phyloP scores from a whole-genome alignment of 2,329 filamentous ascomycete species.

The Chrysoporthe austroafricana region DNA sequence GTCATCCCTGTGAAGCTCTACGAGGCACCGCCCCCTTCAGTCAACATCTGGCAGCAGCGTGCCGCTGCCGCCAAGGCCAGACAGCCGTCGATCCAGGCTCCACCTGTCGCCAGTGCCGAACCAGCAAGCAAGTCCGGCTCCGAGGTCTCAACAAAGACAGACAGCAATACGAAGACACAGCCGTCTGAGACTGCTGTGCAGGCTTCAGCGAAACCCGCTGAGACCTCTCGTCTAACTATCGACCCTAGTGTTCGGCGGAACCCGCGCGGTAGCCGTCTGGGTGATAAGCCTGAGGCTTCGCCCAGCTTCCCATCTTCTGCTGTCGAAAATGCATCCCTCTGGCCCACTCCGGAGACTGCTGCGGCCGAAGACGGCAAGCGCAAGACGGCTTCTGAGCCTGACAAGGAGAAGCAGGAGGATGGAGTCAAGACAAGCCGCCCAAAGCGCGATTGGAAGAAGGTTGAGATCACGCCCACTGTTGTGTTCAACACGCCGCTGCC shows the following conservation, averaged over 20 bases:
- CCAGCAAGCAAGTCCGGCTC: conserved; percentile 20
- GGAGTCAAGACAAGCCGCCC: conserved; percentile 59
- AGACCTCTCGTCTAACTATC: conserved; percentile 46
- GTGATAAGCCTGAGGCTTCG: conserved; percentile 48
- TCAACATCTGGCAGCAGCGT: conserved; percentile 88
- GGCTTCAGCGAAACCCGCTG: conserved; percentile 35
- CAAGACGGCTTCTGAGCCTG: conserved; percentile 67
- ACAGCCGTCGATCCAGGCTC: conserved; percentile 29
- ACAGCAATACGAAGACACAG: conserved; percentile 17
- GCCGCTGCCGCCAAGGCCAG: conserved; percentile 67
- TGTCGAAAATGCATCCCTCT: conserved; percentile 76
- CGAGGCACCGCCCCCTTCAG: conserved; percentile 78
- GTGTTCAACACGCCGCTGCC: conserved; percentile 84
- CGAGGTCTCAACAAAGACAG: conserved; percentile 31
- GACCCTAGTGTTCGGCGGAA: conserved; percentile 45
- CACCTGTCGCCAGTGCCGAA: conserved; percentile 29
- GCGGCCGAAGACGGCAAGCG: conserved; percentile 72
- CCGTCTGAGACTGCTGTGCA: conserved; percentile 31
- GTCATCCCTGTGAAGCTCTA: conserved; percentile 68
- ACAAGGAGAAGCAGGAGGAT: conserved; percentile 63
- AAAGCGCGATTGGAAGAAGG: conserved; percentile 78
- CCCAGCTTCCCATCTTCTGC: conserved; percentile 55
- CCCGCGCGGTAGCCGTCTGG: conserved; percentile 49
- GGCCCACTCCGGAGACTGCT: conserved; percentile 88
- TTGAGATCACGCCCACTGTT: conserved; percentile 77